Base-by-base conservation (phyloP, 768 basidiomycete genomes). In the Mycena epipterygia region DNA sequence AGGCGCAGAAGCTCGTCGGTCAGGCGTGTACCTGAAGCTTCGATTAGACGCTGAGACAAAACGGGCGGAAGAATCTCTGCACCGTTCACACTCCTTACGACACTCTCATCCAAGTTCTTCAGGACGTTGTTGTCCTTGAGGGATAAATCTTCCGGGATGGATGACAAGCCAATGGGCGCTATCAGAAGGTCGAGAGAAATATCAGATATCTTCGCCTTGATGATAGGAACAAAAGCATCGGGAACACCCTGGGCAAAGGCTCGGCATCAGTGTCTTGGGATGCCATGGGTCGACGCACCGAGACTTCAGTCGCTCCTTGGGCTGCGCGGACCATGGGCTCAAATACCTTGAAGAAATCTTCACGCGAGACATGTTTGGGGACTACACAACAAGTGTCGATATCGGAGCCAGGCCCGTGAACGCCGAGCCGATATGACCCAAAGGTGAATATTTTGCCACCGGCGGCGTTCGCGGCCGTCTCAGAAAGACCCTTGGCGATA, bases 381-480 rank as follows among this genome's bases (percentile, higher is more conserved):
- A 97, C 97, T 29, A 98, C 97, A 78, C 95, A 94, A 25, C 98
- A 83, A 16, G 96, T 98, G 85, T 99, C 98, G 79, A 99, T 98
- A 89, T 99, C 98, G 53, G 92, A 86, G 2, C 95, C 94, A 44
- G 97, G 98, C 16, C 95, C 94, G 81, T 99, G 98, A 21, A 99
- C 98, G 67, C 98, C 98, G 44, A 99, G 85, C 75, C 98, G 93
- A 86, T 98, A 99, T 55, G 96, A 98, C 41, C 98, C 98, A 80
- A 97, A 99, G 4, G 98, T 99, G 80, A 96, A 99, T 79, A 99
- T 99, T 85, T 99, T 97, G 71, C 97, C 98, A 60, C 98, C 98
- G 8, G 98, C 95, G 53, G 94, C 91, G 63, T 84, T 89, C 6
- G 97, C 96, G 2, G 95, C 93, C 17, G 91, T 81, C 71, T 98